These are phyloP conservation scores for Rhizodiscina lignyota DNA, from an alignment of 495 filamentous ascomycete species.

Conservation along the genomic window DNA sequence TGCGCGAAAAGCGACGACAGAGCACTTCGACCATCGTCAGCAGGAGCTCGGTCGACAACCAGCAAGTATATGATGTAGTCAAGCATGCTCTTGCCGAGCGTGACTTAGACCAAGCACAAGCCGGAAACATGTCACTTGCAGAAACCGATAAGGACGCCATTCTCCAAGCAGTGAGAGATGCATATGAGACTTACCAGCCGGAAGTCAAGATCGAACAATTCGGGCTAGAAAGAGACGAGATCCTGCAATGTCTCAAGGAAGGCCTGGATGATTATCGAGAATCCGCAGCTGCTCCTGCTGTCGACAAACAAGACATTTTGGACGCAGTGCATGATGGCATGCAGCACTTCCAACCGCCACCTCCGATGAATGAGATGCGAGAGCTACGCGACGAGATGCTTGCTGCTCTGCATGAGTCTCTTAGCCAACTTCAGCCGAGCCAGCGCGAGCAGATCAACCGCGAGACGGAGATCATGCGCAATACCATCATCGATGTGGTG, in stretches of 20 bases:
- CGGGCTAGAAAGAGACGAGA: conserved; percentile 74
- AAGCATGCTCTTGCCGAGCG: conserved; percentile 58
- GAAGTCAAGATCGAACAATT: conserved; percentile 82
- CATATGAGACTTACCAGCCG: conserved; percentile 81
- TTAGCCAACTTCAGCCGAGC: conserved; percentile 37
- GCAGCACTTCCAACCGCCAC: conserved; percentile 55
- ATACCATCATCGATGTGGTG: conserved; percentile 39
- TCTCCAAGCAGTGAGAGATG: conserved; percentile 67
- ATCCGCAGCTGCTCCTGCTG: conserved; percentile 25
- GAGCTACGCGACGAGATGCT: conserved; percentile 66
- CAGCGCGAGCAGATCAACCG: conserved; percentile 13
- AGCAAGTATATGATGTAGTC: conserved; percentile 68
- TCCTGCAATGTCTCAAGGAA: conserved; percentile 67
- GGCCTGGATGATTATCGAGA: conserved; percentile 64
- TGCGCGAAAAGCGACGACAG: conserved; percentile 58
- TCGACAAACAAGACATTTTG: conserved; percentile 61
- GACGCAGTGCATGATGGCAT: conserved; percentile 67
- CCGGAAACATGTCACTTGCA: conserved; percentile 9
- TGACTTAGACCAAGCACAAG: conserved; percentile 16
- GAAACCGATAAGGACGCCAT: conserved; percentile 62
- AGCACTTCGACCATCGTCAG: conserved; percentile 33
- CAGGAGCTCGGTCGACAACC: conserved; percentile 43
- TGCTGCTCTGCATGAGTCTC: conserved; percentile 55
- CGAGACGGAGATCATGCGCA: conserved; percentile 26
- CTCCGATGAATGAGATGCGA: conserved; percentile 41